Evolutionary conservation across 495 filamentous ascomycete species (phyloP).

Genomic region (Xylaria sp.): DNA sequence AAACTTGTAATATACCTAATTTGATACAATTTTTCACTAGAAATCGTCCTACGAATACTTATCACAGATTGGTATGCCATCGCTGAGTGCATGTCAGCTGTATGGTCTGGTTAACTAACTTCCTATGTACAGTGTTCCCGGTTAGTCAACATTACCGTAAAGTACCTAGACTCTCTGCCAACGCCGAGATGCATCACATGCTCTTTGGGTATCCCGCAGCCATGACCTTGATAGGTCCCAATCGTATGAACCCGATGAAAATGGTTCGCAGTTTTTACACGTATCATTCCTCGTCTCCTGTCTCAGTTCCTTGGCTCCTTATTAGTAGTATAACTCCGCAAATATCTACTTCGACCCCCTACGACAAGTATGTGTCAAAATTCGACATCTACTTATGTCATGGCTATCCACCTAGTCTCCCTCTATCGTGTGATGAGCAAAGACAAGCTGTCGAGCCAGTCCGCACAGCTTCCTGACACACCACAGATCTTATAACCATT

Average conservation of each 20-base stretch:
- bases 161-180: background rate
- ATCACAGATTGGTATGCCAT: background rate
- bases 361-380: background rate
- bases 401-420: background rate
- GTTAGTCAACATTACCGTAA: conserved; percentile 10
- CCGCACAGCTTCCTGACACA: conserved; percentile 78
- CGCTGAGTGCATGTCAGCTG: background rate
- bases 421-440: conserved; percentile 78
- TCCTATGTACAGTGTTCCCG: conserved; percentile 22
- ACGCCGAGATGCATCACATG: conserved; percentile 26
- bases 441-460: conserved; percentile 89
- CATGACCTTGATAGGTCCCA: conserved; percentile 15
- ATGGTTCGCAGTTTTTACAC: conserved; percentile 9
- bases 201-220: conserved; percentile 22
- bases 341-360: conserved; percentile 2
- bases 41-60: background rate
- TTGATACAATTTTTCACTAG: background rate
- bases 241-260: conserved; percentile 21
- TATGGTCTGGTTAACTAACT: conserved; percentile 2
- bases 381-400: background rate
- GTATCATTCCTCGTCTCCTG: conserved; percentile 1
- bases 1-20: too few relatives aligned
- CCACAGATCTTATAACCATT: conserved; percentile 89
- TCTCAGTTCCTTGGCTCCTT: background rate
- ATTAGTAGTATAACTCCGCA: conserved; percentile 5